Conservation (phyloP, 495 filamentous ascomycete genomes). For the Aspergillus wentii region DNA sequence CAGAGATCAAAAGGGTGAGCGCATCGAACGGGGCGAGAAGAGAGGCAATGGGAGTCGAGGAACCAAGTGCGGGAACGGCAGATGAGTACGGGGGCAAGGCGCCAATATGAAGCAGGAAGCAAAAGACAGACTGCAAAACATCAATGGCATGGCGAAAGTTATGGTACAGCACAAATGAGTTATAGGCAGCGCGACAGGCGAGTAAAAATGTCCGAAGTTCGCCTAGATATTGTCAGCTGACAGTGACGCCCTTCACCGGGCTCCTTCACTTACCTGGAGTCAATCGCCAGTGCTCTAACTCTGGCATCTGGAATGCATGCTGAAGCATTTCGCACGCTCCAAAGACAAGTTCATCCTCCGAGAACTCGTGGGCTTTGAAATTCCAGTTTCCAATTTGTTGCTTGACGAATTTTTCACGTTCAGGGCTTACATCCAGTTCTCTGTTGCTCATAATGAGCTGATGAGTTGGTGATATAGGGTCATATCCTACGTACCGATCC, state of each 20-base stretch:
- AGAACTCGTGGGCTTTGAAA: constrained; percentile 84
- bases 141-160: constrained; percentile 97
- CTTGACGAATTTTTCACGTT: constrained; percentile 58
- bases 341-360: constrained; percentile 81
- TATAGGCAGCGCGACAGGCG: constrained; percentile 83
- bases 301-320: constrained; percentile 79
- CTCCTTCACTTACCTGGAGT: constrained; percentile 54
- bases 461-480: neutral
- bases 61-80: constrained; percentile 13
- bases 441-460: constrained; percentile 14
- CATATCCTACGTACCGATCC: constrained; percentile 18
- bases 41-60: constrained; percentile 59
- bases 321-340: constrained; percentile 79
- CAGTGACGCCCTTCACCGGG: neutral
- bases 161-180: constrained; percentile 94
- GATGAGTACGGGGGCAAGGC: constrained; percentile 62
- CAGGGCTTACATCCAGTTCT: constrained; percentile 42
- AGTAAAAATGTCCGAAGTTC: constrained; percentile 75
- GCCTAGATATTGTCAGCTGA: constrained; percentile 22
- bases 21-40: constrained; percentile 81
- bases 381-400: constrained; percentile 73
- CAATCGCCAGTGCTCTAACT: constrained; percentile 73
- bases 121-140: constrained; percentile 90
- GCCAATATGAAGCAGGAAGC: constrained; percentile 81
- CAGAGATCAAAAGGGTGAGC: constrained; percentile 83